phyloP scores from a whole-genome alignment of 2,329 filamentous ascomycete species.

The Clonostachys solani region DNA sequence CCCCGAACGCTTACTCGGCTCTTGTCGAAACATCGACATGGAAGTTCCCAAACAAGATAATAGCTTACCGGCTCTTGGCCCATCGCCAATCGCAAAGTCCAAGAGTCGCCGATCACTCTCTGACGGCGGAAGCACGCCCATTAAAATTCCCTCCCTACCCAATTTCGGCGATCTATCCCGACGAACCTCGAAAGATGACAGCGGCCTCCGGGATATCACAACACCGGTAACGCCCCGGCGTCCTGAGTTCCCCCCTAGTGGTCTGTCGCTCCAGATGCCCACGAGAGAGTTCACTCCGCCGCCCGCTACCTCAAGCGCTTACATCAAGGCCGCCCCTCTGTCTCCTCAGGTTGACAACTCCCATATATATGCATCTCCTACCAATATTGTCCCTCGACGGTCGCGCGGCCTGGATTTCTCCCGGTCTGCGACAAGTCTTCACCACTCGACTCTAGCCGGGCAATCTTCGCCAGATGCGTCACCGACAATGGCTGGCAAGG shows the following conservation, averaged over 20 bases:
- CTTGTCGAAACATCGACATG: too few relatives aligned
- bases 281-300: slow-evolving; percentile 28
- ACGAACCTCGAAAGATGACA: slow-evolving; percentile 64
- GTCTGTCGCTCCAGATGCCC: slow-evolving; percentile 41
- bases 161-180: slow-evolving; percentile 49
- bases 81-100: slow-evolving; percentile 45
- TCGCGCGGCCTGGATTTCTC: slow-evolving; percentile 93
- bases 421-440: slow-evolving; percentile 85
- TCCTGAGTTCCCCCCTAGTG: slow-evolving; percentile 56
- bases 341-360: slow-evolving; percentile 84
- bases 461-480: slow-evolving; percentile 86
- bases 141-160: slow-evolving; percentile 54
- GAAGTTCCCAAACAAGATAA: too few relatives aligned
- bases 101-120: slow-evolving; percentile 59
- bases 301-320: slow-evolving; percentile 21
- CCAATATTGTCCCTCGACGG: slow-evolving; percentile 81
- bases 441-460: slow-evolving; percentile 91
- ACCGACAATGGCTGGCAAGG: slow-evolving; percentile 70
- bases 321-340: slow-evolving; percentile 59
- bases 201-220: slow-evolving; percentile 36
- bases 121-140: slow-evolving; percentile 54
- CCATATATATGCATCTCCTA: slow-evolving; percentile 81
- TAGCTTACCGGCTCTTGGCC: slow-evolving; percentile 4
- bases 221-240: slow-evolving; percentile 70
- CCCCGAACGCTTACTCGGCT: too few relatives aligned